Evolutionary conservation across 179 eudicot species (phyloP), one percentile per base, ranked within the genome.

Genomic region (Spinacia oleracea): DNA sequence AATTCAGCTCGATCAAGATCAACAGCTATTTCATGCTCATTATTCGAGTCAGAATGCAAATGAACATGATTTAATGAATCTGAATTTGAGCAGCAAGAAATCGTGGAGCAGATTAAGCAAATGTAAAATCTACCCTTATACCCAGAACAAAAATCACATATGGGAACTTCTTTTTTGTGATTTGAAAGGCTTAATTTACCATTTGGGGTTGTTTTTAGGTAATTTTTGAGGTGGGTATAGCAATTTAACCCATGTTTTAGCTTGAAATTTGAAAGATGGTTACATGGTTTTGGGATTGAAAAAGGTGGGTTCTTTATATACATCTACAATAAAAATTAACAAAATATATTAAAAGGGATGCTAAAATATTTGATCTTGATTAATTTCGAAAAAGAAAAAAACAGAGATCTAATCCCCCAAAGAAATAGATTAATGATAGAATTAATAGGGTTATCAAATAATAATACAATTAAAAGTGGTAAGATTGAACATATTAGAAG

Each of bases 21-120:
- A 27, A 88, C 88, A 34, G 70, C 71, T 25, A 90, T 85, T 63
- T 87, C 91, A 81, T 90, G 93, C 4, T 84, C 88, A 29, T 16
- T 51, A 25, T 60, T 56, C 25, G 84, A 74, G 65, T 81, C 62
- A 34, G 87, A 79, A 78, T 89, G 94, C 65, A 83, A 76, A 84
- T 84, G 86, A 68, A 89, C 84, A 46, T 89, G 91, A 73, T 88
- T 87, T 55, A n/a, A 82, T 62, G 58, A 85, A 74, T 83, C 87
- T 23, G 86, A 68, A 7, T 81, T 70, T 45, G 32, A 40, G 68
- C 74, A 88, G 69, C 95, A 91, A 4, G 83, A 86, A 20, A 89
- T 81, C 20, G 86, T 77, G 1, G 89, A 91, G 66, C 95, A 91
- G 70, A 89, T 84, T 87, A 91, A 84, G 72, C 95, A 91, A 55